Evolutionary conservation across 306 rosid genomes (phyloP), one percentile per base, ranked within the genome.

Genomic region (Dryas alaskensis): DNA sequence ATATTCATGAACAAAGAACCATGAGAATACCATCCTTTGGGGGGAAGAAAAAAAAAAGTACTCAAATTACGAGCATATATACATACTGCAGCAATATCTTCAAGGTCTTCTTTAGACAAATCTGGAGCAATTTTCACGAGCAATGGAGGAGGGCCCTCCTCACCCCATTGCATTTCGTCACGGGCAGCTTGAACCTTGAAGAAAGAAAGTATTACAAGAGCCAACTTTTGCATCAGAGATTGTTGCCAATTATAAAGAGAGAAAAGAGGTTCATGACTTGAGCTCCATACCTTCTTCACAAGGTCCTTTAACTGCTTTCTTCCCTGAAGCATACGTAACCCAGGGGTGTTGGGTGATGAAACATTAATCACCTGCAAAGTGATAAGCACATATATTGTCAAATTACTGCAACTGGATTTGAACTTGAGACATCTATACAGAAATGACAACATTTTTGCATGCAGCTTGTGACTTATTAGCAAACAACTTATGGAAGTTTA

Each of bases 131-230:
- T 94, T 88, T 94, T 94, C 79, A 94, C 98, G 46, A 94, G 91
- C 91, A 94, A 85, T 1, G 98, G 98, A 70, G 98, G 98, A 60
- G 96, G 96, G 37, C 98, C 98, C 86, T 94, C 98, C 79, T 94
- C 98, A 42, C 96, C 98, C 98, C 97, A 94, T 87, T 94, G 98
- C 98, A 94, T 94, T 81, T 94, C 98, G 82, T 94, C 95, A 66
- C 98, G 92, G 74, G 98, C 97, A 62, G 94, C 97, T 73, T 94
- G 98, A 81, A 94, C 88, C 98, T 94, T 70, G 67, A 86, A 14
- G 58, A 43, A 65, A 78, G 80, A 10, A 73, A 79, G 75, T 6
- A 67, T 70, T 60, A 51, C 62, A 27, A 46, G 70, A 81, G 81
- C 78, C 70, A 79, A 81, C 47, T 16, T 53, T 52, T 77, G 67